Evolutionary conservation across 2,329 filamentous ascomycete species (phyloP).

Genomic region (Paracoccidioides lutzii): DNA sequence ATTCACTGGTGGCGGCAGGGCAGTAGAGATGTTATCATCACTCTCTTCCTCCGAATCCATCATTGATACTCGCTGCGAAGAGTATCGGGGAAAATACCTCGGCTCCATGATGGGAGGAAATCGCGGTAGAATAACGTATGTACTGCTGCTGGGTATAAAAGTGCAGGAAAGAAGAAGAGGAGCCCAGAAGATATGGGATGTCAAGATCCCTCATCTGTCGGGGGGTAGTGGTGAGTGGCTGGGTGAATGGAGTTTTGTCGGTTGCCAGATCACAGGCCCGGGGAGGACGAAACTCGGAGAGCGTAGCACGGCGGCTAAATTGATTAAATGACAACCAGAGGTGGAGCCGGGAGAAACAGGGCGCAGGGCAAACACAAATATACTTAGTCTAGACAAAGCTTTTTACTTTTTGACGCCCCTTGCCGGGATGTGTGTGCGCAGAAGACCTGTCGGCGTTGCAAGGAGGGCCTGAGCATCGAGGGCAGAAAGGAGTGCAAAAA

Average conservation of each 20-base stretch:
- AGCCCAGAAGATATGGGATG: neutral
- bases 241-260: neutral
- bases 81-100: neutral
- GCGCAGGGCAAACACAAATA: no score
- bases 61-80: conserved; percentile 2
- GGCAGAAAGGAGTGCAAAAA: no score
- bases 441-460: no score
- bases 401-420: no score
- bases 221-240: neutral
- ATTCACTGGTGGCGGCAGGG: neutral
- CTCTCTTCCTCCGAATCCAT: neutral
- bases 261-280: neutral
- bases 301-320: neutral
- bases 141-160: no score
- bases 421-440: no score
- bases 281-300: neutral
- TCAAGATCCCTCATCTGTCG: conserved; percentile 1
- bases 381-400: no score
- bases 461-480: no score
- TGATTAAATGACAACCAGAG: no score
- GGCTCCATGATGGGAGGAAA: conserved; percentile 1
- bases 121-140: no score
- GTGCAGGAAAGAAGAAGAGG: no score
- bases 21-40: neutral
- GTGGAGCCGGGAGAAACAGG: no score